Evolutionary conservation across 441 rosid genomes (phyloP).

Genomic region (Aleurites moluccanus): DNA sequence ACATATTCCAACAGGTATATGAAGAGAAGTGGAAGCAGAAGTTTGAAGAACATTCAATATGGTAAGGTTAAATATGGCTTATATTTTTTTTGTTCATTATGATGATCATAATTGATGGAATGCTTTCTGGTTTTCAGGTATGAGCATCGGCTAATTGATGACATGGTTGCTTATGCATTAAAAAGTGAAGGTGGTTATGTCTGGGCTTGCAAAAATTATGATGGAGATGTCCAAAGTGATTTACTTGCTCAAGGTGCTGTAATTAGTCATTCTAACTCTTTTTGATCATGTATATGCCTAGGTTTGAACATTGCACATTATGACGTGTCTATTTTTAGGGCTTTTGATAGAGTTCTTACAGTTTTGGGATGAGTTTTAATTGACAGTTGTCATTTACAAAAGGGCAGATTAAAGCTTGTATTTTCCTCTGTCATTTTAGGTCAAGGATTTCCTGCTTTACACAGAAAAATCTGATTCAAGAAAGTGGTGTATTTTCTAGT

Average conservation of each 20-base stretch:
- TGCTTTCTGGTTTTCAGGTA: constrained; percentile 51
- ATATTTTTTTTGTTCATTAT: constrained; percentile 5
- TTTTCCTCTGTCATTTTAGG: neutral
- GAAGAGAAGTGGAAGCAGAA: constrained; percentile 86
- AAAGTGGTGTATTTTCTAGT: neutral
- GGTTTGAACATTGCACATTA: neutral
- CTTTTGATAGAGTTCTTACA: neutral
- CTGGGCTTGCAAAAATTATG: constrained; percentile 99
- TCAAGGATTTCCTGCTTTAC: neutral
- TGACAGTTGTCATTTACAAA: neutral
- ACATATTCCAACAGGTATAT: constrained; percentile 89
- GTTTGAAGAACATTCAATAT: constrained; percentile 87
- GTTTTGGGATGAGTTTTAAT: neutral
- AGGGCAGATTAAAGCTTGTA: neutral
- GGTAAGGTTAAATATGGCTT: constrained; percentile 43
- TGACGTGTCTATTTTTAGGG: neutral
- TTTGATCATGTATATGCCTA: neutral
- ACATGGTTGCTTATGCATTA: constrained; percentile 96
- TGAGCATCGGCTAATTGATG: constrained; percentile 94
- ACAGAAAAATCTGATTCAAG: neutral
- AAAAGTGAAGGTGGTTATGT: constrained; percentile 98
- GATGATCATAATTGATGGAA: constrained; percentile 17
- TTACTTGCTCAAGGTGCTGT: constrained; percentile 89
- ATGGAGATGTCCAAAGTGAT: constrained; percentile 98
- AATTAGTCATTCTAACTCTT: neutral